These are phyloP conservation scores for Coprinopsis marcescibilis DNA, from an alignment of 768 basidiomycete species.

Conservation along the genomic window DNA sequence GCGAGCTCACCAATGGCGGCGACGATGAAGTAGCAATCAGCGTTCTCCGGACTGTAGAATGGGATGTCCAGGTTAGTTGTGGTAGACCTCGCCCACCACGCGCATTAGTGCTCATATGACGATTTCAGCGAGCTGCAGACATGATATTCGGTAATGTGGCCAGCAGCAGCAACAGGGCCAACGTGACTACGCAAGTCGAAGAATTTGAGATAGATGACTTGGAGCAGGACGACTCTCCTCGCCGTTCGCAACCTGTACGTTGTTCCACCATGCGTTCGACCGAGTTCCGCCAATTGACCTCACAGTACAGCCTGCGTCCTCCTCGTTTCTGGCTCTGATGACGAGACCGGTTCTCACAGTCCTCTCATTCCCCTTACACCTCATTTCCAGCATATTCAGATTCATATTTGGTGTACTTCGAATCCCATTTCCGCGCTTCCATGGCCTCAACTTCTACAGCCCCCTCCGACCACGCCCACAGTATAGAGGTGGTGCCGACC, in stretches of 20 bases:
- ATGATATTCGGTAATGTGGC: constrained; percentile 42
- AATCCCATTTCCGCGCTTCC: constrained; percentile 58
- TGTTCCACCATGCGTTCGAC: constrained; percentile 5
- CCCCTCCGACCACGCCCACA: constrained; percentile 31
- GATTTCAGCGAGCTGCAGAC: constrained; percentile 49
- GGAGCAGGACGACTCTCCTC: constrained; percentile 24
- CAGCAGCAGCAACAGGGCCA: constrained; percentile 5
- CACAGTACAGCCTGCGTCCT: constrained; percentile 13
- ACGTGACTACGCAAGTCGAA: no score
- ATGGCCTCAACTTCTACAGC: constrained; percentile 40
- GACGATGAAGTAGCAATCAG: constrained; percentile 58
- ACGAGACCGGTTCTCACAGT: constrained; percentile 41
- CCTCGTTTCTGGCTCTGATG: constrained; percentile 18
- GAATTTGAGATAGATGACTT: constrained; percentile 51
- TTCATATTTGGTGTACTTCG: constrained; percentile 64
- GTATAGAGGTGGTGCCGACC: constrained; percentile 49
- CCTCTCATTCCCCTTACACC: constrained; percentile 52
- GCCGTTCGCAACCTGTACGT: constrained; percentile 14
- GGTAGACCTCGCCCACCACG: neutral
- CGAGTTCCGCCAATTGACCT: constrained; percentile 7
- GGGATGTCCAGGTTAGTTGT: constrained; percentile 61
- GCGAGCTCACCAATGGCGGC: constrained; percentile 51
- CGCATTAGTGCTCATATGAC: neutral
- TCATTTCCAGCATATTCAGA: constrained; percentile 55
- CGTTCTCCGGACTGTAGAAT: constrained; percentile 56